Conservation (phyloP, 2,329 filamentous ascomycete genomes). For the Pestalotiopsis sp. region DNA sequence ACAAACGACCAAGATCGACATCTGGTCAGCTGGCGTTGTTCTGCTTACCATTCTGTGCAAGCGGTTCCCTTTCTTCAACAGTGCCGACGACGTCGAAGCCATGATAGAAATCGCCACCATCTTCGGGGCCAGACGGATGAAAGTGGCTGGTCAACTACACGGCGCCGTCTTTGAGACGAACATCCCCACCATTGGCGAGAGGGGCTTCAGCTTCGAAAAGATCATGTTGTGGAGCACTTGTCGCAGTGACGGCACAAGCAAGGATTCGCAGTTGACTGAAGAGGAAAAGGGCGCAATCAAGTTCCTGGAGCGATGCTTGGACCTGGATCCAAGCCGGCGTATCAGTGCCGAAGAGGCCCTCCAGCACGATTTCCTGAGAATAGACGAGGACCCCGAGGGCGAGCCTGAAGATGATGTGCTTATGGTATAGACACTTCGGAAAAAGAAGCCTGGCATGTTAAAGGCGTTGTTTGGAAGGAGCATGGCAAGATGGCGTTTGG, state of each 20-base stretch:
- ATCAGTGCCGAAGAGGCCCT: slow-evolving; percentile 78
- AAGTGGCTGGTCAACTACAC: slow-evolving; percentile 77
- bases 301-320: slow-evolving; percentile 74
- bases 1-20: slow-evolving; percentile 91
- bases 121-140: slow-evolving; percentile 86
- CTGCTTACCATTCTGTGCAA: slow-evolving; percentile 90
- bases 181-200: slow-evolving; percentile 85
- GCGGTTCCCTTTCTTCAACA: slow-evolving; percentile 98
- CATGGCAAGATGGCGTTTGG: neutral
- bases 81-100: slow-evolving; percentile 95
- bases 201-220: slow-evolving; percentile 87
- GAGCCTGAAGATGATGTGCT: slow-evolving; percentile 56
- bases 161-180: slow-evolving; percentile 91
- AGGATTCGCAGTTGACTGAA: slow-evolving; percentile 54
- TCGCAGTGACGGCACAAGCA: slow-evolving; percentile 63
- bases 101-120: slow-evolving; percentile 97
- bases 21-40: slow-evolving; percentile 98
- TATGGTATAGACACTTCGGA: slow-evolving; percentile 24
- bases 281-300: slow-evolving; percentile 75
- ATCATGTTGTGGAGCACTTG: slow-evolving; percentile 95
- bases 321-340: slow-evolving; percentile 73
- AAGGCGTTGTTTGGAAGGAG: slow-evolving; percentile 5
- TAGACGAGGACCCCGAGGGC: slow-evolving; percentile 31
- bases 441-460: neutral
- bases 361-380: slow-evolving; percentile 68